A percentile compares a stretch with the other conserved stretches of the same genome.
These are phyloP conservation scores for Aspergillus fumigatus DNA, from an alignment of 2,329 filamentous ascomycete species.

Conservation along the genomic window DNA sequence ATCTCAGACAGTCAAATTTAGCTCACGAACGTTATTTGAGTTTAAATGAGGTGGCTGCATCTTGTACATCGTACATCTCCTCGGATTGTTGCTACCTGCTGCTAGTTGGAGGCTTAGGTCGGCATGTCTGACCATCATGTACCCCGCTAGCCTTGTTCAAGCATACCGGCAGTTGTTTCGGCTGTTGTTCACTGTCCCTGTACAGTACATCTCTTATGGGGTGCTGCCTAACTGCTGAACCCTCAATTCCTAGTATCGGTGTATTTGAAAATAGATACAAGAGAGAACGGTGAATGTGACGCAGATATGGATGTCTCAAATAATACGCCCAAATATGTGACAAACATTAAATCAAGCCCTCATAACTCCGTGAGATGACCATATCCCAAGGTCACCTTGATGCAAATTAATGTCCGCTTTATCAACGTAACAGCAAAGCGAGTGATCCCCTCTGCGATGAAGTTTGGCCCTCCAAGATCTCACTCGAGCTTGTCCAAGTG, in stretches of 20 bases:
- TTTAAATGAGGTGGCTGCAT: slow-evolving; percentile 14
- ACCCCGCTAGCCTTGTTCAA: slow-evolving; percentile 15
- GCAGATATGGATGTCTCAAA: slow-evolving; percentile 3
- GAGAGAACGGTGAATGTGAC: not conserved
- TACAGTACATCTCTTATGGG: too few relatives aligned
- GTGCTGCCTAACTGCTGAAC: not conserved
- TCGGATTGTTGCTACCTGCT: not conserved
- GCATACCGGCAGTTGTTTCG: slow-evolving; percentile 27
- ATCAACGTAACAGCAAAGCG: not conserved
- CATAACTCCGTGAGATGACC: slow-evolving; percentile 18
- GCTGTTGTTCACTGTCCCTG: slow-evolving; percentile 16
- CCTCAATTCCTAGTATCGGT: slow-evolving; percentile 1
- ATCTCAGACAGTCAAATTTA: slow-evolving; percentile 13
- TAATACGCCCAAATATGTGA: slow-evolving; percentile 4
- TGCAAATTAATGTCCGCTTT: slow-evolving; percentile 9
- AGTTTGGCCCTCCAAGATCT: slow-evolving; percentile 14
- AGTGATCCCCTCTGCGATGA: not conserved
- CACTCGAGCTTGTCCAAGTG: slow-evolving; percentile 95
- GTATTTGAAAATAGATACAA: slow-evolving; percentile 1
- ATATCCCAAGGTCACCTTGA: slow-evolving; percentile 13
- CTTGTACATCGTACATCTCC: not conserved
- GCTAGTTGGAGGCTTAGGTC: slow-evolving; percentile 4
- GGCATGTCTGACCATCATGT: slow-evolving; percentile 6
- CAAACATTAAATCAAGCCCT: slow-evolving; percentile 7
- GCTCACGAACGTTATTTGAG: slow-evolving; percentile 16